phyloP scores from a whole-genome alignment of 2,329 filamentous ascomycete genomes.

The Arthrobotrys pseudoclavata region DNA sequence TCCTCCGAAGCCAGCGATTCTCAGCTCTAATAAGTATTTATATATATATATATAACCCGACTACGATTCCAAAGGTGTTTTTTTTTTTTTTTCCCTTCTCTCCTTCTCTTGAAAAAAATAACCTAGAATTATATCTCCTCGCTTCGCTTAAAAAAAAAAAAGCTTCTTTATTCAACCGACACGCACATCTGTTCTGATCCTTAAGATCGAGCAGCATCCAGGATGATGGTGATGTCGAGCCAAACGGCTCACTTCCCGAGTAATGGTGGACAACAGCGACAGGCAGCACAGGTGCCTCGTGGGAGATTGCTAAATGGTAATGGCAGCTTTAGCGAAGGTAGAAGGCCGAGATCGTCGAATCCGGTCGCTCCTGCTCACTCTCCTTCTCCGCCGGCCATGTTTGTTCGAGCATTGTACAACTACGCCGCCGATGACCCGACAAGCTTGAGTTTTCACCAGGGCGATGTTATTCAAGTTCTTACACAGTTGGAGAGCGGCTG shows the following conservation, averaged over 20 bases:
- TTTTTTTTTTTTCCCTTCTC: not conserved
- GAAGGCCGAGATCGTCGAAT: slow-evolving; percentile 56
- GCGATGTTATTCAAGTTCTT: slow-evolving; percentile 97
- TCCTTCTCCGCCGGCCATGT: slow-evolving; percentile 77
- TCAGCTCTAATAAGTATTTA: slow-evolving; percentile 8
- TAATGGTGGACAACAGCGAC: slow-evolving; percentile 50
- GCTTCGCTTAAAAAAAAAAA: slow-evolving; percentile 22
- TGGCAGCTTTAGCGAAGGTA: slow-evolving; percentile 67
- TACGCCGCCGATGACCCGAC: slow-evolving; percentile 98
- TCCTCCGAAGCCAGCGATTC: not conserved
- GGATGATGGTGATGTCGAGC: slow-evolving; percentile 60
- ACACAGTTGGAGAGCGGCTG: slow-evolving; percentile 98
- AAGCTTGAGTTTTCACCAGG: slow-evolving; percentile 94
- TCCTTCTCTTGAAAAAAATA: slow-evolving; percentile 11
- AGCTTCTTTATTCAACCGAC: slow-evolving; percentile 13
- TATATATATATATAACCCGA: not conserved
- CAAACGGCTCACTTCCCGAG: slow-evolving; percentile 56
- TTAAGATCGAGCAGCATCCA: slow-evolving; percentile 36
- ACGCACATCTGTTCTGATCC: slow-evolving; percentile 37
- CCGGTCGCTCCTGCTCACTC: slow-evolving; percentile 52
- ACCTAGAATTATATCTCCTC: slow-evolving; percentile 20
- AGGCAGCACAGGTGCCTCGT: slow-evolving; percentile 47
- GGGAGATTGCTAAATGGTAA: slow-evolving; percentile 68
- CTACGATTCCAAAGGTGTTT: not conserved
- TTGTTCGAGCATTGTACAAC: slow-evolving; percentile 95